Evolutionary conservation across 495 filamentous ascomycete genomes (phyloP).

Genomic region (Amorphotheca resinae): DNA sequence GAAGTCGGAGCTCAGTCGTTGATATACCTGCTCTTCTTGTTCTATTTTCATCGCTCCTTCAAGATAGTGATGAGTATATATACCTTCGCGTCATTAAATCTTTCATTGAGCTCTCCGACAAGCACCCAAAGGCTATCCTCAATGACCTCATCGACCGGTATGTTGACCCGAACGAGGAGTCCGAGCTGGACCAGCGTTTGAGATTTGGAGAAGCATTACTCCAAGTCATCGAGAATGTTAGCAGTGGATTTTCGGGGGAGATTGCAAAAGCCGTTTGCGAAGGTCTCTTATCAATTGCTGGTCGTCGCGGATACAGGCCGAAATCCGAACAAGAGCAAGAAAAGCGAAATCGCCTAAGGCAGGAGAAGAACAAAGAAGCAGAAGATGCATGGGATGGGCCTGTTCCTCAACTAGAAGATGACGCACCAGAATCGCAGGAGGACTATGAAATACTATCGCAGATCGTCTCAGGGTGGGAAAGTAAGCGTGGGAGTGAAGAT

Average conservation of each 20-base stretch:
- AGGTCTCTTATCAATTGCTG: conserved; percentile 52
- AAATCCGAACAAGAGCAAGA: conserved; percentile 40
- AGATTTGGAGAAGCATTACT: conserved; percentile 63
- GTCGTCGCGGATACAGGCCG: conserved; percentile 44
- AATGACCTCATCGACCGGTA: conserved; percentile 59
- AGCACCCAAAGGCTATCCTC: conserved; percentile 52
- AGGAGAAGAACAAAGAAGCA: conserved; percentile 36
- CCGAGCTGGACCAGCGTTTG: conserved; percentile 51
- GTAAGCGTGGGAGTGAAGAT: conserved; percentile 57
- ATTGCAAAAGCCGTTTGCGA: conserved; percentile 42
- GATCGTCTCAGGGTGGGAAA: conserved; percentile 65
- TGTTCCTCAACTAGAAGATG: conserved; percentile 31
- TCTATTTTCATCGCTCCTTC: conserved; percentile 53
- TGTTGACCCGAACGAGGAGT: conserved; percentile 46
- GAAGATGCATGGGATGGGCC: conserved; percentile 42
- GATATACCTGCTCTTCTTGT: conserved; percentile 58
- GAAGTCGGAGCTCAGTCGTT: conserved; percentile 47
- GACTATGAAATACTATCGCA: conserved; percentile 43
- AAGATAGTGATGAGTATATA: conserved; percentile 62
- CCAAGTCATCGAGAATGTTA: conserved; percentile 54
- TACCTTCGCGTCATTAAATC: conserved; percentile 60
- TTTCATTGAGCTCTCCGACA: conserved; percentile 49
- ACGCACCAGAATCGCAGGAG: conserved; percentile 27
- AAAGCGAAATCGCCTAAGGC: conserved; percentile 31
- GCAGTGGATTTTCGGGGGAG: conserved; percentile 47